Evolutionary conservation across 768 basidiomycete species (phyloP).

Genomic region (Mycena albidolilacea): DNA sequence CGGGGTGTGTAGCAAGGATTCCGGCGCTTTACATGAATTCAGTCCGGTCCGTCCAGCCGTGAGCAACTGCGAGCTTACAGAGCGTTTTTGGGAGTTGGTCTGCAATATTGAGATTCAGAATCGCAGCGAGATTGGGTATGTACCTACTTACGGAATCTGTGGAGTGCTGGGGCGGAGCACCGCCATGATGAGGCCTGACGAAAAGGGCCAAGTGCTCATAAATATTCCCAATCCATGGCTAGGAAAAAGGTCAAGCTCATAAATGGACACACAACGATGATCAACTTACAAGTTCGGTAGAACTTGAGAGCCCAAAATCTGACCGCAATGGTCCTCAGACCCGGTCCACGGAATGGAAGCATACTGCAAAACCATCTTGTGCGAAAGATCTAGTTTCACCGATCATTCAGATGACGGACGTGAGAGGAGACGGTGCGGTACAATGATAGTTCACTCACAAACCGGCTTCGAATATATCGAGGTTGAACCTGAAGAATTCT

Average conservation of each 20-base stretch:
- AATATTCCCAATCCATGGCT: conserved; percentile 28
- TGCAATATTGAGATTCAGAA: neutral
- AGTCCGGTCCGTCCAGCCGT: neutral
- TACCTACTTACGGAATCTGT: neutral
- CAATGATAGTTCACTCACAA: conserved; percentile 6
- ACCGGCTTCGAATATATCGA: conserved; percentile 28
- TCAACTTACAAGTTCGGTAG: conserved; percentile 20
- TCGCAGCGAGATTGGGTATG: too few relatives aligned
- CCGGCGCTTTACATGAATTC: neutral
- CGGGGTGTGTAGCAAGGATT: conserved; percentile 13
- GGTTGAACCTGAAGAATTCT: conserved; percentile 20
- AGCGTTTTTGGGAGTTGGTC: conserved; percentile 17
- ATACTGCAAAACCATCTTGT: conserved; percentile 24
- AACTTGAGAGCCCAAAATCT: neutral
- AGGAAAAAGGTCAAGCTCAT: too few relatives aligned
- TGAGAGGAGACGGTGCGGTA: too few relatives aligned
- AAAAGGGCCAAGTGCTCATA: conserved; percentile 16
- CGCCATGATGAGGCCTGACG: conserved; percentile 10
- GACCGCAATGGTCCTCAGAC: conserved; percentile 21
- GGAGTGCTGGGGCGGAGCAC: conserved; percentile 9
- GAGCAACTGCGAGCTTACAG: conserved; percentile 7
- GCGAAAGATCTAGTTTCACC: neutral
- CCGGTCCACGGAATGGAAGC: neutral
- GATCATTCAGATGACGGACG: too few relatives aligned
- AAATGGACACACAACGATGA: neutral